Conservation (phyloP, 768 basidiomycete species). For the Chalciporus chontae region DNA sequence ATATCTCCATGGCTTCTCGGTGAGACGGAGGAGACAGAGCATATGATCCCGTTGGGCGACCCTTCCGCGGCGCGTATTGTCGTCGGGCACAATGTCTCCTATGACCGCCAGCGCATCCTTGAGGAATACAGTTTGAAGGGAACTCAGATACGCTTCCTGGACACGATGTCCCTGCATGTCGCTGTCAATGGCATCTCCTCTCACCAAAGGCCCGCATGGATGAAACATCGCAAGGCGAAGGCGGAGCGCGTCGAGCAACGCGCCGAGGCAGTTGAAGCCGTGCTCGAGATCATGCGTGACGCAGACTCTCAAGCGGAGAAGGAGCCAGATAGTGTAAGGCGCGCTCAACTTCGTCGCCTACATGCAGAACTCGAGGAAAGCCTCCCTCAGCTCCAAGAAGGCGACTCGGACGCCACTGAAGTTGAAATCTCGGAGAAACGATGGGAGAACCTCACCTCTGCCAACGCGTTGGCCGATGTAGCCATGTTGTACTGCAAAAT, state of each 20-base stretch:
- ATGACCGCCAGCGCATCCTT: slow-evolving; percentile 77
- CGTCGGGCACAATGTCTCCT: slow-evolving; percentile 94
- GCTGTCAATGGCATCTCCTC: slow-evolving; percentile 93
- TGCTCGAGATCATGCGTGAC: slow-evolving; percentile 50
- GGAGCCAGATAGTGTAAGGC: slow-evolving; percentile 39
- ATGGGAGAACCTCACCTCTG: slow-evolving; percentile 93
- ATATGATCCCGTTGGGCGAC: slow-evolving; percentile 74
- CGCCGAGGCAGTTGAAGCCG: slow-evolving; percentile 61
- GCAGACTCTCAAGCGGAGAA: slow-evolving; percentile 32
- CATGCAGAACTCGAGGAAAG: slow-evolving; percentile 39
- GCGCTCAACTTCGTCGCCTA: slow-evolving; percentile 38
- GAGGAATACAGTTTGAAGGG: slow-evolving; percentile 78
- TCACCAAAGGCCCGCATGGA: slow-evolving; percentile 92
- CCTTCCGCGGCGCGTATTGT: slow-evolving; percentile 55
- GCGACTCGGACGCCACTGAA: slow-evolving; percentile 38
- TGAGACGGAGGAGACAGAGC: slow-evolving; percentile 50
- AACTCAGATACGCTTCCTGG: slow-evolving; percentile 77
- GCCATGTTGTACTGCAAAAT: slow-evolving; percentile 87
- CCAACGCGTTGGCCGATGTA: slow-evolving; percentile 90
- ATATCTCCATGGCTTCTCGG: slow-evolving; percentile 89
- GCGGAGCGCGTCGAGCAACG: slow-evolving; percentile 50
- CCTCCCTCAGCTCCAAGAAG: slow-evolving; percentile 34
- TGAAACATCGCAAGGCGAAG: slow-evolving; percentile 75
- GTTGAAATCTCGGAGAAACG: slow-evolving; percentile 48
- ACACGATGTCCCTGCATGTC: slow-evolving; percentile 94